A percentile compares a stretch with the other conserved stretches of the same genome.
These are phyloP conservation scores for Paramyrothecium roridum DNA, from an alignment of 2,329 filamentous ascomycete genomes.

Conservation along the genomic window DNA sequence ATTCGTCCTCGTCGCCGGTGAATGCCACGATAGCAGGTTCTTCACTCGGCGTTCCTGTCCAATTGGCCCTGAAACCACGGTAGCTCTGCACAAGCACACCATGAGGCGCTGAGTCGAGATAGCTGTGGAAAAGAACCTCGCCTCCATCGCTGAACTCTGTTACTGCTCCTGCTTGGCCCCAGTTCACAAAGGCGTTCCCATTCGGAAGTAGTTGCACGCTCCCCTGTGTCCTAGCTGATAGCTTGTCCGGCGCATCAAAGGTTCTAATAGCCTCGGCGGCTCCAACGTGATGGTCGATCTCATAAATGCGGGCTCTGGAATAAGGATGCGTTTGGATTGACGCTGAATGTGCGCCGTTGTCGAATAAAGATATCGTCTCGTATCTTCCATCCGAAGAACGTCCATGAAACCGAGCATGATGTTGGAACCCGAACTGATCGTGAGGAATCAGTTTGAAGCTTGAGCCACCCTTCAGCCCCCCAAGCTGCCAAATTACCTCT, in stretches of 20 bases:
- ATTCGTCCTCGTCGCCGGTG: not conserved
- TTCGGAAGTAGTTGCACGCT: constrained; percentile 50
- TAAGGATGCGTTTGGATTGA: not conserved
- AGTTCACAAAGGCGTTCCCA: constrained; percentile 54
- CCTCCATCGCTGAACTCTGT: constrained; percentile 45
- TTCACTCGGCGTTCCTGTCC: constrained; percentile 42
- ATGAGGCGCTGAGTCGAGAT: constrained; percentile 36
- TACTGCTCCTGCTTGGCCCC: constrained; percentile 48
- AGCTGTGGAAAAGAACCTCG: constrained; percentile 47
- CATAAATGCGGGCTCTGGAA: constrained; percentile 40
- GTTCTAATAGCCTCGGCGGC: constrained; percentile 41
- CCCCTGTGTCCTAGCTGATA: constrained; percentile 46
- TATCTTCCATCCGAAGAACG: constrained; percentile 33
- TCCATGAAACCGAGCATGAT: constrained; percentile 41
- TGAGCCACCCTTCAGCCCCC: constrained; percentile 37
- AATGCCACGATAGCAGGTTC: constrained; percentile 19
- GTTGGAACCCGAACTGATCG: constrained; percentile 45
- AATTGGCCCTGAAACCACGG: constrained; percentile 50
- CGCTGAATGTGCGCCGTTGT: constrained; percentile 36
- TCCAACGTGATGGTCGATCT: constrained; percentile 38
- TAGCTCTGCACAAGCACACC: constrained; percentile 46
- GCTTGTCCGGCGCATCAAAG: constrained; percentile 44
- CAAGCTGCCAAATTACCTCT: constrained; percentile 50
- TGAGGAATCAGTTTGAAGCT: constrained; percentile 28
- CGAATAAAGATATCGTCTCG: constrained; percentile 50